Evolutionary conservation across 768 basidiomycete genomes (phyloP).

Genomic region (Bullera alba): DNA sequence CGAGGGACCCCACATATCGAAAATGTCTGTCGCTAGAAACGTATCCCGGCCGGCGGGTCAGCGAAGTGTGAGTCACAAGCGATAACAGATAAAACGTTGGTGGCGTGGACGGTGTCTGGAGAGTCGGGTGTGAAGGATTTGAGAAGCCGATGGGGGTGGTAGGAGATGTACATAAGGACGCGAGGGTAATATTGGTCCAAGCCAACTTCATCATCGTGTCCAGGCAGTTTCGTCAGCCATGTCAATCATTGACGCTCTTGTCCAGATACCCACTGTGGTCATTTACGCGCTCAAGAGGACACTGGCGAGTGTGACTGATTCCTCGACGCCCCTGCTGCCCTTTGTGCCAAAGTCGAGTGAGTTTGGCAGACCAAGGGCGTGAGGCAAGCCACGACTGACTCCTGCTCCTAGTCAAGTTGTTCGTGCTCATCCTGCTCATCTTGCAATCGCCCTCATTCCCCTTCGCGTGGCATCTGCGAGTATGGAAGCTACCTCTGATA

Average conservation of each 20-base stretch:
- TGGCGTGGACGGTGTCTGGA: too few relatives aligned
- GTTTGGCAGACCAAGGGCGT: neutral
- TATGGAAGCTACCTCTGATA: conserved; percentile 25
- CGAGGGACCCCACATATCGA: too few relatives aligned
- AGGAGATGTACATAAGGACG: too few relatives aligned
- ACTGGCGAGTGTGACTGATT: neutral
- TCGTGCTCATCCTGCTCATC: conserved; percentile 29
- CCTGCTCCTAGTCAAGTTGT: conserved; percentile 23
- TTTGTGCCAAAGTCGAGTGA: conserved; percentile 17
- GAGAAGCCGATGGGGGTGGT: too few relatives aligned
- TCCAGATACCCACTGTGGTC: conserved; percentile 1
- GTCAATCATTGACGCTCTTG: neutral
- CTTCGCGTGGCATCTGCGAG: conserved; percentile 38
- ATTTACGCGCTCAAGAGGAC: neutral
- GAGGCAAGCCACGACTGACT: neutral
- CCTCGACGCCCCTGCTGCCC: conserved; percentile 9
- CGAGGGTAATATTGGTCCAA: too few relatives aligned
- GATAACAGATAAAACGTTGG: too few relatives aligned
- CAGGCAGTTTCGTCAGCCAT: neutral
- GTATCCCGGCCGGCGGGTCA: too few relatives aligned
- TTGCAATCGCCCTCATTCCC: conserved; percentile 36
- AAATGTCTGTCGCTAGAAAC: too few relatives aligned
- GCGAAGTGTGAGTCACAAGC: too few relatives aligned
- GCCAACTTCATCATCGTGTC: too few relatives aligned
- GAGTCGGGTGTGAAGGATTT: too few relatives aligned